phyloP scores from a whole-genome alignment of 2,329 filamentous ascomycete species.

The Sclerotinia glacialis region DNA sequence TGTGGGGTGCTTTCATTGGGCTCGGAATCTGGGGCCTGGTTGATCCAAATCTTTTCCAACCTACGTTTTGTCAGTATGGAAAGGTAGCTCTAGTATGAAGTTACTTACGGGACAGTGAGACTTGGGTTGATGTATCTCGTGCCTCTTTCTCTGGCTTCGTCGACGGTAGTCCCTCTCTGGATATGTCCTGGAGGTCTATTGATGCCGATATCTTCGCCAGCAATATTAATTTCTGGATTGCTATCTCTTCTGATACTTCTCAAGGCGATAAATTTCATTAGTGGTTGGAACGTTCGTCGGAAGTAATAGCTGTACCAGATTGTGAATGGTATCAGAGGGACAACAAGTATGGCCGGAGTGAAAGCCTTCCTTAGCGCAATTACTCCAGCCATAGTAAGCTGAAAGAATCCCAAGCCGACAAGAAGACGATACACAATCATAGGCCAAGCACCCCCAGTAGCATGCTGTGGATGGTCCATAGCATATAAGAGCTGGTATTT shows the following conservation, averaged over 20 bases:
- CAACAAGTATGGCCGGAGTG: conserved; percentile 66
- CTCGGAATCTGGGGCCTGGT: conserved; percentile 27
- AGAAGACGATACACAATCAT: conserved; percentile 95
- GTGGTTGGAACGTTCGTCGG: conserved; percentile 73
- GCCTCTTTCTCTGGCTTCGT: conserved; percentile 69
- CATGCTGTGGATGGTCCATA: conserved; percentile 95
- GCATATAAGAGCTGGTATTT: conserved; percentile 98
- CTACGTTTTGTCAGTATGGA: conserved; percentile 41
- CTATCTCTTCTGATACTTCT: conserved; percentile 72
- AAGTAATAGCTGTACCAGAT: conserved; percentile 90
- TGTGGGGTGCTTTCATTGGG: conserved; percentile 26
- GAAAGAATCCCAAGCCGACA: conserved; percentile 81
- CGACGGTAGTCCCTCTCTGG: conserved; percentile 56
- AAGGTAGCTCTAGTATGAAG: background rate
- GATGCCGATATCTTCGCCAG: conserved; percentile 42
- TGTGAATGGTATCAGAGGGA: conserved; percentile 75
- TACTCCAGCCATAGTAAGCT: conserved; percentile 85
- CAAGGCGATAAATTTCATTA: conserved; percentile 90
- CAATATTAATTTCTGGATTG: conserved; percentile 46
- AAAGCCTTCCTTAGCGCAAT: conserved; percentile 74
- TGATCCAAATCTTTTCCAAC: conserved; percentile 68
- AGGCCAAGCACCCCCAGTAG: conserved; percentile 89
- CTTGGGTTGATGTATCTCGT: conserved; percentile 74
- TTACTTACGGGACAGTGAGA: conserved; percentile 61
- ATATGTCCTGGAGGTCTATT: conserved; percentile 30